These are phyloP conservation scores for Claviceps purpurea DNA, from an alignment of 2,329 filamentous ascomycete species.

Conservation along the genomic window DNA sequence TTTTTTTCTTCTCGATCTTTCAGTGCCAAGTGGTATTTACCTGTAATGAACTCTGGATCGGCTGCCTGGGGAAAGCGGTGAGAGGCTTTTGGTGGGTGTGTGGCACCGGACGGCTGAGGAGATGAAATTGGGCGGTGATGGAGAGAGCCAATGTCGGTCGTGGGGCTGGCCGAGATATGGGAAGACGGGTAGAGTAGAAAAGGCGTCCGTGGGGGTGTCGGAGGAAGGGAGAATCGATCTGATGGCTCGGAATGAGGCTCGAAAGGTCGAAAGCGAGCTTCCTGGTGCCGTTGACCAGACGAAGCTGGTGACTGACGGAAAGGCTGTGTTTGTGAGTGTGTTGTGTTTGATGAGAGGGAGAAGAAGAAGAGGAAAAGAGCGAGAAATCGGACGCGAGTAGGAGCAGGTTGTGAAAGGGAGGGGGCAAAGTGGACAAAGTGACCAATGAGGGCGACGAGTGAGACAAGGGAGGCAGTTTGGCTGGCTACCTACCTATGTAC, in stretches of 20 bases:
- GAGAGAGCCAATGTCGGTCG: background rate
- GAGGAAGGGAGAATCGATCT: background rate
- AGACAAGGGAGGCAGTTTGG: background rate
- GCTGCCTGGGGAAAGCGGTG: constrained; percentile 1
- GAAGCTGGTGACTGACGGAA: constrained; percentile 1
- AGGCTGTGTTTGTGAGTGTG: constrained; percentile 5
- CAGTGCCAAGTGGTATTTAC: background rate
- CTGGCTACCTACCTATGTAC: too few species aligned
- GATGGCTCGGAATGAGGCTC: constrained; percentile 1
- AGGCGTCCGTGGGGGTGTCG: background rate
- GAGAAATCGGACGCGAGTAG: constrained; percentile 1
- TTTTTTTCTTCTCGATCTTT: background rate
- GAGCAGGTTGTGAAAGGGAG: constrained; percentile 2
- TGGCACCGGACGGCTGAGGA: background rate
- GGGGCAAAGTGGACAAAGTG: background rate
- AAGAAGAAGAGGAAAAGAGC: constrained; percentile 5
- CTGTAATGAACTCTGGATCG: background rate
- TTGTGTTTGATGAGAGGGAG: constrained; percentile 2
- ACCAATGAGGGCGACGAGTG: background rate
- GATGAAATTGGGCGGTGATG: constrained; percentile 1
- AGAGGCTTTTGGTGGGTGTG: background rate
- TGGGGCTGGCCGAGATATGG: background rate
- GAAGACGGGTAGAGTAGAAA: background rate
- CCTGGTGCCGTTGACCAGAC: constrained; percentile 2
- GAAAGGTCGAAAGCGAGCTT: background rate